Percentiles rank a stretch among this genome's conserved stretches.
phyloP scores from a whole-genome alignment of 305 asterid species.

The Caryopteris hybrid region DNA sequence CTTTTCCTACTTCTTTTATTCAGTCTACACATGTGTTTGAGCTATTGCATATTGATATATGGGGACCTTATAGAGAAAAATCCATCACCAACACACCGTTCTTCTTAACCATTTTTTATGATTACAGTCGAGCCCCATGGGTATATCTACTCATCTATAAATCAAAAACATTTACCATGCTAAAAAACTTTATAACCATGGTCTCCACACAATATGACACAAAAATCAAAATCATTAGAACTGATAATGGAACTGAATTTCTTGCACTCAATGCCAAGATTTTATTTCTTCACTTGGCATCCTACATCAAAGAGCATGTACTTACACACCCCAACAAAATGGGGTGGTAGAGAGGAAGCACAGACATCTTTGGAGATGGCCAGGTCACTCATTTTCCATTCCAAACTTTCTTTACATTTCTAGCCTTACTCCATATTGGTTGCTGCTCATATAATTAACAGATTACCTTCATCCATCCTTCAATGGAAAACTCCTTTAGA shows the following conservation, averaged over 20 bases:
- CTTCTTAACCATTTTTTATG: neutral
- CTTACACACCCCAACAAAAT: neutral
- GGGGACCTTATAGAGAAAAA: no score
- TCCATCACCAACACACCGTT: neutral
- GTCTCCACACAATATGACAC: neutral
- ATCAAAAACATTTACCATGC: neutral
- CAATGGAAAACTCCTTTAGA: neutral
- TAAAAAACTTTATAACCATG: neutral
- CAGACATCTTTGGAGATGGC: neutral
- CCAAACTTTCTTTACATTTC: neutral
- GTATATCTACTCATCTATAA: neutral
- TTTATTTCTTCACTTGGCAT: neutral
- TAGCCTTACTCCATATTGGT: neutral
- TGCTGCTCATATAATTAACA: neutral
- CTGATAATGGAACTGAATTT: neutral
- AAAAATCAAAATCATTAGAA: neutral
- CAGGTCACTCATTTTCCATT: neutral
- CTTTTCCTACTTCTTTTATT: no score
- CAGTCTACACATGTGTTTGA: no score
- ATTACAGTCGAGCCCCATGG: neutral
- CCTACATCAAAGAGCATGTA: neutral
- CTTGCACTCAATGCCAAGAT: neutral
- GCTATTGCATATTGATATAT: no score
- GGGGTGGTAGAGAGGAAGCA: neutral
- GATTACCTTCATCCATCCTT: neutral